phyloP scores from a whole-genome alignment of 129 eudicot genomes.

The Glebionis coronaria region DNA sequence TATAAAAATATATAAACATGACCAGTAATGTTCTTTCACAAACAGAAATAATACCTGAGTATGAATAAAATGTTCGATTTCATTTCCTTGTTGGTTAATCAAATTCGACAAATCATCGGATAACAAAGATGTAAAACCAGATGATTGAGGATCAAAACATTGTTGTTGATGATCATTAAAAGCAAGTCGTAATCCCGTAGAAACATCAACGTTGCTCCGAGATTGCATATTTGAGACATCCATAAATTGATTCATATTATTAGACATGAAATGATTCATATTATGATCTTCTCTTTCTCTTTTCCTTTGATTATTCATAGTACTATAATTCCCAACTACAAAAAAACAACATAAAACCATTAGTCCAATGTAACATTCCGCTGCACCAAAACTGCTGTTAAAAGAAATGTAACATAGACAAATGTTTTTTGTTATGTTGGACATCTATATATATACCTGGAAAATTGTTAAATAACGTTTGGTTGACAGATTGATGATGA shows the following conservation, averaged over 20 bases:
- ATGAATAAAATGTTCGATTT: constrained; percentile 53
- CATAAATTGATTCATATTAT: constrained; percentile 35
- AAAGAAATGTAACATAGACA: too few species aligned
- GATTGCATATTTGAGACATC: constrained; percentile 55
- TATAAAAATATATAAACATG: neutral
- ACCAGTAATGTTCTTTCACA: neutral
- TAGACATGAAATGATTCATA: constrained; percentile 29
- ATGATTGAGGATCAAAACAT: constrained; percentile 43
- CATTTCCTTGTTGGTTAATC: constrained; percentile 58
- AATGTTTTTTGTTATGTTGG: neutral
- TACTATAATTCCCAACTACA: constrained; percentile 35
- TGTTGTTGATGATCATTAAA: constrained; percentile 55
- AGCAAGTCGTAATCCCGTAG: constrained; percentile 67
- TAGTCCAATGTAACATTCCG: constrained; percentile 1
- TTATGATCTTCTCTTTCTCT: constrained; percentile 52
- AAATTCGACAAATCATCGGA: constrained; percentile 45
- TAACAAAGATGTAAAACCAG: constrained; percentile 31
- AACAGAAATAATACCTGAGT: constrained; percentile 32
- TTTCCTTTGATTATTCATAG: constrained; percentile 34
- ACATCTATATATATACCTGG: constrained; percentile 27
- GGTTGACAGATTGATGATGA: constrained; percentile 56
- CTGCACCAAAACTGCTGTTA: too few species aligned
- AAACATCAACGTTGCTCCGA: constrained; percentile 39
- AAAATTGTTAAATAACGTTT: constrained; percentile 35
- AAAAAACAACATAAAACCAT: neutral